Evolutionary conservation across 169 alveolate genomes (phyloP).

Genomic region (Plasmodium billcollinsi): DNA sequence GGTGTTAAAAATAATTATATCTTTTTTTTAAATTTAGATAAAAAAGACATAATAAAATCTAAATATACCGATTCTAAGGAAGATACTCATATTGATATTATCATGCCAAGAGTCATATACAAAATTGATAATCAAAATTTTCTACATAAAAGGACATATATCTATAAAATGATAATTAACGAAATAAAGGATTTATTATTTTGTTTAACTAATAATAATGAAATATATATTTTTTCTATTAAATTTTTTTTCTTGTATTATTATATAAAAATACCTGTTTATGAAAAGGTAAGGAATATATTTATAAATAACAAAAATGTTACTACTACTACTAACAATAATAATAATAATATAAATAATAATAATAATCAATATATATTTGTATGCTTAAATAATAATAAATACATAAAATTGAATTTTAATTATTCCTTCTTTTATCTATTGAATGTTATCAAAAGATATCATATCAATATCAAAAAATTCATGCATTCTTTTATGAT

Average conservation of each 20-base stretch:
- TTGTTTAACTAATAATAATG: constrained; percentile 48
- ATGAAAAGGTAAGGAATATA: constrained; percentile 38
- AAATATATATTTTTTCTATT: constrained; percentile 39
- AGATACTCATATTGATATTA: background rate
- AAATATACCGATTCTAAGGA: background rate
- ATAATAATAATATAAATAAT: too few relatives aligned
- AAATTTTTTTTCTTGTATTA: constrained; percentile 45
- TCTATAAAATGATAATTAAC: constrained; percentile 31
- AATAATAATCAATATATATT: constrained; percentile 27
- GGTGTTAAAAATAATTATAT: constrained; percentile 51
- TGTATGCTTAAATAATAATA: constrained; percentile 14
- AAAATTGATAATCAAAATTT: constrained; percentile 10
- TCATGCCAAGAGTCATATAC: constrained; percentile 28
- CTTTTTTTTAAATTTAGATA: constrained; percentile 23
- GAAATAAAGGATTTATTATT: constrained; percentile 37
- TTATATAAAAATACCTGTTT: constrained; percentile 30
- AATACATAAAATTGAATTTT: constrained; percentile 16
- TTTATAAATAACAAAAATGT: background rate
- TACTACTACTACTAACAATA: too few relatives aligned
- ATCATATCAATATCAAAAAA: constrained; percentile 11
- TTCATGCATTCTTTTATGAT: background rate
- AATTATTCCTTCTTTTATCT: constrained; percentile 29
- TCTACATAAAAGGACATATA: constrained; percentile 6
- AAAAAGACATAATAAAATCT: background rate
- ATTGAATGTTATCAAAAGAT: constrained; percentile 42